phyloP scores from a whole-genome alignment of 768 basidiomycete species.

The Termitomyces sp. region DNA sequence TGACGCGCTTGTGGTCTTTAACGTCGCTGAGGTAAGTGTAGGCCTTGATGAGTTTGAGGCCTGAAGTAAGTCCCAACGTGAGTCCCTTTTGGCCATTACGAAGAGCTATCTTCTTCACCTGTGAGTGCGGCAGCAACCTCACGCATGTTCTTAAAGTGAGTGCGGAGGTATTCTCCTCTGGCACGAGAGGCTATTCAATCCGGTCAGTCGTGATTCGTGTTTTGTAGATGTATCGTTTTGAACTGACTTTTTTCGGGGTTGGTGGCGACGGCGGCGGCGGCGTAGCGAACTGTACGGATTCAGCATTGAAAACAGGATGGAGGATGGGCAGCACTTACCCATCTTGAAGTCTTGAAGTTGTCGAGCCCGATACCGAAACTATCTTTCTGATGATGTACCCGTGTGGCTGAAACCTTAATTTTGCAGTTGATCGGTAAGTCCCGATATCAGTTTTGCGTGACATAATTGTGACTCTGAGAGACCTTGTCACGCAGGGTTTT shows the following conservation, averaged over 20 bases:
- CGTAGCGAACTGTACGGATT: constrained; percentile 78
- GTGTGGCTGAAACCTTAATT: constrained; percentile 49
- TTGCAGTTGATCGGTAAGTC: constrained; percentile 31
- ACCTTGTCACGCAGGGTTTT: not conserved
- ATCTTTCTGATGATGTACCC: constrained; percentile 19
- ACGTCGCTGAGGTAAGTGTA: constrained; percentile 93
- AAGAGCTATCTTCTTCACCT: constrained; percentile 49
- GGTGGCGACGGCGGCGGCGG: constrained; percentile 78
- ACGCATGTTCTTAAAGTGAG: constrained; percentile 99
- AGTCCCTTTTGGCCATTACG: constrained; percentile 3
- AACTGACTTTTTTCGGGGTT: constrained; percentile 95
- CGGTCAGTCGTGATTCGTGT: constrained; percentile 18
- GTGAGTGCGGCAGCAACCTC: constrained; percentile 95
- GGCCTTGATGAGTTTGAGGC: constrained; percentile 92
- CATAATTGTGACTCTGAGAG: not conserved
- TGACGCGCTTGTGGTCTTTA: constrained; percentile 92
- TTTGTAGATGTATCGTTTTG: not conserved
- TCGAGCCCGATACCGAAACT: constrained; percentile 35
- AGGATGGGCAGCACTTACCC: constrained; percentile 47
- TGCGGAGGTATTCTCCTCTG: constrained; percentile 95
- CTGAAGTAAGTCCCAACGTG: constrained; percentile 37
- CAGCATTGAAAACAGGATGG: constrained; percentile 19
- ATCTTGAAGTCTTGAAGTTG: constrained; percentile 62
- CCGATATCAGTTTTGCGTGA: constrained; percentile 9
- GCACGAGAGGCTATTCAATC: constrained; percentile 74